These are phyloP conservation scores for Colletotrichum incanum DNA, from an alignment of 2,329 filamentous ascomycete species.

Conservation along the genomic window DNA sequence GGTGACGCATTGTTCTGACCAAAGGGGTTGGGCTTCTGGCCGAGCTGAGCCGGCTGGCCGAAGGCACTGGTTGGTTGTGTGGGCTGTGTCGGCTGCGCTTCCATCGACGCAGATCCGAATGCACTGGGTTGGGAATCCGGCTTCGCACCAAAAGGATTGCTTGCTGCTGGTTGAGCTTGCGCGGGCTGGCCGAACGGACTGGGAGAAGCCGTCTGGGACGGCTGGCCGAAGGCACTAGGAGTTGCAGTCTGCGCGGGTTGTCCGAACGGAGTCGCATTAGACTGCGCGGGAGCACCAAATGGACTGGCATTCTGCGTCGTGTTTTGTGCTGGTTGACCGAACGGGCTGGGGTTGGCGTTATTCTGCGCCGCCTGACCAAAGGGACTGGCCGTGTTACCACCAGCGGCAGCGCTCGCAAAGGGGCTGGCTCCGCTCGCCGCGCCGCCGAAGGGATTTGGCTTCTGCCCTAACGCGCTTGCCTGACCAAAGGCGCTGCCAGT, in stretches of 20 bases:
- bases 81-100: constrained; percentile 44
- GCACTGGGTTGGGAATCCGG: constrained; percentile 16
- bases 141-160: constrained; percentile 50
- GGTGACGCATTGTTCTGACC: constrained; percentile 47
- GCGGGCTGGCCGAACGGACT: constrained; percentile 42
- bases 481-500: constrained; percentile 55
- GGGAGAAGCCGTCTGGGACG: constrained; percentile 26
- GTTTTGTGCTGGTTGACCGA: constrained; percentile 34
- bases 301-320: constrained; percentile 22
- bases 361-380: constrained; percentile 38
- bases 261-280: constrained; percentile 35
- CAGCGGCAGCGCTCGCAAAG: constrained; percentile 38
- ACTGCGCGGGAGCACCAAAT: constrained; percentile 32
- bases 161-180: constrained; percentile 41
- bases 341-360: constrained; percentile 33
- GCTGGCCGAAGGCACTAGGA: constrained; percentile 45
- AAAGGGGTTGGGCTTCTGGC: constrained; percentile 52
- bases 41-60: constrained; percentile 45
- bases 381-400: constrained; percentile 22
- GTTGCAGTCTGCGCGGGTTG: constrained; percentile 42
- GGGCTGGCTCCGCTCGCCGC: constrained; percentile 43
- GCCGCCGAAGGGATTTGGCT: constrained; percentile 57
- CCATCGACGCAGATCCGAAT: constrained; percentile 22
- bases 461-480: constrained; percentile 54
- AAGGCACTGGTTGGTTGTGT: constrained; percentile 50